Conservation (phyloP, 2,329 filamentous ascomycete genomes). For the Penicillium concentricum region DNA sequence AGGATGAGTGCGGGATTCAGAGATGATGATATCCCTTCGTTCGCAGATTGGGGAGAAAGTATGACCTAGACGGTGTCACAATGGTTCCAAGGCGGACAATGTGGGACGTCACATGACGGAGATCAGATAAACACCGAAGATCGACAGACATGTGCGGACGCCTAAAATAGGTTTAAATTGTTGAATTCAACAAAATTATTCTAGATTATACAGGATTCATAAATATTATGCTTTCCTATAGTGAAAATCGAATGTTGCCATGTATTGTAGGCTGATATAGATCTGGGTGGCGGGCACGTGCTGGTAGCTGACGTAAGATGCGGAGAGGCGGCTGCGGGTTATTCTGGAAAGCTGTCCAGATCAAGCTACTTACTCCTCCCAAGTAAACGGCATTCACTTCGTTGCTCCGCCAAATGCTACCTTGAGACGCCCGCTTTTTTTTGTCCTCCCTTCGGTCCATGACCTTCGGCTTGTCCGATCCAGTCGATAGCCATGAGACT, state of each 20-base stretch:
- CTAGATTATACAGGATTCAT: not conserved
- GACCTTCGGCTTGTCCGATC: slow-evolving; percentile 26
- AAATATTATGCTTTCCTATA: not conserved
- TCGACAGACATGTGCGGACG: not conserved
- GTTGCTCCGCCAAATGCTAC: slow-evolving; percentile 12
- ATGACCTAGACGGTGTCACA: not conserved
- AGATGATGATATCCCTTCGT: not conserved
- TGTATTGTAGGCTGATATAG: not conserved
- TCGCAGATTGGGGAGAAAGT: not conserved
- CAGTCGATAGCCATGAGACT: slow-evolving; percentile 45
- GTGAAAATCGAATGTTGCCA: not conserved
- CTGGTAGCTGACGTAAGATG: slow-evolving; percentile 28
- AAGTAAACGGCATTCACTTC: slow-evolving; percentile 6
- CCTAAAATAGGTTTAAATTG: not conserved
- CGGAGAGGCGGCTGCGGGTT: slow-evolving; percentile 18
- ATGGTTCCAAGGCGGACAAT: slow-evolving; percentile 1
- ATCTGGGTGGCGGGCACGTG: slow-evolving; percentile 14
- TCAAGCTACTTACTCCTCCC: slow-evolving; percentile 17
- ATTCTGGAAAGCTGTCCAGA: slow-evolving; percentile 30
- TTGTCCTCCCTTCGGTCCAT: slow-evolving; percentile 24
- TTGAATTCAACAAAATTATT: not conserved
- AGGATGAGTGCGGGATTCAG: not conserved
- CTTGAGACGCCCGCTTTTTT: slow-evolving; percentile 1
- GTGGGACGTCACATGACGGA: slow-evolving; percentile 10
- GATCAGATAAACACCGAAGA: slow-evolving; percentile 10